Evolutionary conservation across 1,284 basidiomycete species (phyloP).

Genomic region (Serendipita sp.): DNA sequence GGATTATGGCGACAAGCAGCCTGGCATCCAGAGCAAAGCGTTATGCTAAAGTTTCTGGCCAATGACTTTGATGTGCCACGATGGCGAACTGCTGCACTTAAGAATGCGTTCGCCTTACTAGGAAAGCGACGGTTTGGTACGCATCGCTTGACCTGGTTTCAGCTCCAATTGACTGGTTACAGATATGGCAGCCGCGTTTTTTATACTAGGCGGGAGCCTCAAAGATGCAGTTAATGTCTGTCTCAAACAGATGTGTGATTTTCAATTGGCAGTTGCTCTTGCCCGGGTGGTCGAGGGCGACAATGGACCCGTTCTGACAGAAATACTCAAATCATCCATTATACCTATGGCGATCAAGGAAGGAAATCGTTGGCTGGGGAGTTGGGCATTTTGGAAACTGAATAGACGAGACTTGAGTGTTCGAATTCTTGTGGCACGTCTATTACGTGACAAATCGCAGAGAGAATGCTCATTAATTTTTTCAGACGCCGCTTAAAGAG

Average conservation of each 20-base stretch:
- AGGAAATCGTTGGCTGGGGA: constrained; percentile 90
- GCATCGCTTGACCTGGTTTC: constrained; percentile 18
- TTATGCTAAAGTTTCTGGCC: constrained; percentile 85
- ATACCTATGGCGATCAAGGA: constrained; percentile 72
- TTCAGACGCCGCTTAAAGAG: constrained; percentile 62
- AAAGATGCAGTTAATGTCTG: constrained; percentile 91
- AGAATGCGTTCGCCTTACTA: constrained; percentile 91
- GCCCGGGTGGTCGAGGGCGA: constrained; percentile 75
- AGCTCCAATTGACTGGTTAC: constrained; percentile 10
- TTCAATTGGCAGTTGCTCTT: constrained; percentile 79
- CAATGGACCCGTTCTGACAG: constrained; percentile 62
- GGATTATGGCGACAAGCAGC: constrained; percentile 91
- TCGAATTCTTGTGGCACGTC: constrained; percentile 59
- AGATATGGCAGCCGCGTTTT: constrained; percentile 97
- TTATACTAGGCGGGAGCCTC: constrained; percentile 77
- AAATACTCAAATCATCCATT: constrained; percentile 59
- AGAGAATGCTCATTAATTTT: neutral
- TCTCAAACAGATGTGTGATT: constrained; percentile 74
- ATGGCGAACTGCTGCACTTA: constrained; percentile 87
- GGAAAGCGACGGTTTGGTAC: constrained; percentile 84
- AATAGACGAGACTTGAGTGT: constrained; percentile 76
- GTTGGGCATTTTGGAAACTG: constrained; percentile 91
- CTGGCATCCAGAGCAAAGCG: constrained; percentile 80
- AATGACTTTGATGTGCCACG: constrained; percentile 80
- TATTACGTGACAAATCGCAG: constrained; percentile 2